Evolutionary conservation across 441 rosid genomes (phyloP).

Genomic region (Aleurites moluccanus): DNA sequence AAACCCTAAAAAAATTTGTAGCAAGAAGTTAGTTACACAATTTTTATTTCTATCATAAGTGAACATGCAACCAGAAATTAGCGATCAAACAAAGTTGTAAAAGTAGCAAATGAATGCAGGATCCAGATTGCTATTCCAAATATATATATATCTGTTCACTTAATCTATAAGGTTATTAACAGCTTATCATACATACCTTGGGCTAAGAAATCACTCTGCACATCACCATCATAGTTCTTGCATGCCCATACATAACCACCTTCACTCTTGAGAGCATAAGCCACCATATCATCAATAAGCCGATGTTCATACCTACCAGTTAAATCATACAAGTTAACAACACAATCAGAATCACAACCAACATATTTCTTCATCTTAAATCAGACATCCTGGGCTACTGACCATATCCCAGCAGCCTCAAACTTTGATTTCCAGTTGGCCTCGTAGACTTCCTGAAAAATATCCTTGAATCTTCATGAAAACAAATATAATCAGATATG

Average conservation of each 20-base stretch:
- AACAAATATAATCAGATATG: constrained; percentile 13
- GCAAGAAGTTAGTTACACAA: constrained; percentile 17
- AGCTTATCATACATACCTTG: constrained; percentile 60
- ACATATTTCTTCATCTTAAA: background rate
- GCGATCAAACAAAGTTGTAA: background rate
- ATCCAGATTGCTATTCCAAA: background rate
- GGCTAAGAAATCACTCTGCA: constrained; percentile 92
- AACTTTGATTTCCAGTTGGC: constrained; percentile 73
- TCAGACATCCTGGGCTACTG: constrained; percentile 7
- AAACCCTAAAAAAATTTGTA: constrained; percentile 53
- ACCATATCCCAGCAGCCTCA: constrained; percentile 81
- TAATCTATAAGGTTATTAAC: background rate
- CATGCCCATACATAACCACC: constrained; percentile 96
- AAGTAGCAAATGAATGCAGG: background rate
- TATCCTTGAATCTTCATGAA: constrained; percentile 78
- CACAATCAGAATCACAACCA: background rate
- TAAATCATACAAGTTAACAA: constrained; percentile 23
- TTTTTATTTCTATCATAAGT: background rate
- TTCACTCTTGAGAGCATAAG: constrained; percentile 82
- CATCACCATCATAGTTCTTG: constrained; percentile 95
- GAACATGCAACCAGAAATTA: background rate
- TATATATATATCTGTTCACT: background rate
- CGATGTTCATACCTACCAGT: constrained; percentile 82
- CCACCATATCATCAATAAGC: constrained; percentile 93
- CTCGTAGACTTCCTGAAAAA: constrained; percentile 81